phyloP scores from a whole-genome alignment of 345 rosid genomes.

The Clausena lansium region DNA sequence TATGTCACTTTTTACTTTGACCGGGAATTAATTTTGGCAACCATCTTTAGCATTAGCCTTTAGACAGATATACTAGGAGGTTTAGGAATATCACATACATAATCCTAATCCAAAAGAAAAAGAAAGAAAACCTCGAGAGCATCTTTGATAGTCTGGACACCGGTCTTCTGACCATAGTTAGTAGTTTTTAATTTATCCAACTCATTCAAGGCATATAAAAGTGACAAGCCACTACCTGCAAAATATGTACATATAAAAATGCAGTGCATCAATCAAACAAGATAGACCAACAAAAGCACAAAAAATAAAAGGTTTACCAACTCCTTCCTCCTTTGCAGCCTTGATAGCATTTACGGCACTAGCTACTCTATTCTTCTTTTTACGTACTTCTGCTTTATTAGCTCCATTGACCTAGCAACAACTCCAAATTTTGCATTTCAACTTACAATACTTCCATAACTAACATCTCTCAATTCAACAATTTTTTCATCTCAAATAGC shows the following conservation, averaged over 20 bases:
- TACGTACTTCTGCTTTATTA: neutral
- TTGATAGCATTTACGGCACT: neutral
- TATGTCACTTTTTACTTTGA: too few relatives aligned
- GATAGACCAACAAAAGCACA: neutral
- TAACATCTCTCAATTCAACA: neutral
- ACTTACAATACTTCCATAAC: neutral
- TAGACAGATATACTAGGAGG: too few relatives aligned
- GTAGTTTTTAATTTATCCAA: constrained; percentile 25
- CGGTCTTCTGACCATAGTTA: constrained; percentile 31
- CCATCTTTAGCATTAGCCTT: too few relatives aligned
- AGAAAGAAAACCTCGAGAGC: constrained; percentile 26
- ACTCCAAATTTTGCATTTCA: neutral
- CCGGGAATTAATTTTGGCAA: too few relatives aligned
- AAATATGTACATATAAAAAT: too few relatives aligned
- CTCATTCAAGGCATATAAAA: constrained; percentile 32
- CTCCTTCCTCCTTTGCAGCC: constrained; percentile 11
- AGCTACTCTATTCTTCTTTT: neutral
- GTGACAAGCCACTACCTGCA: constrained; percentile 32
- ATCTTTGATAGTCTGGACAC: constrained; percentile 33
- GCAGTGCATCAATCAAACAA: neutral
- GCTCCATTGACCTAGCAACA: neutral
- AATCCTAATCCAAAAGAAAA: too few relatives aligned
- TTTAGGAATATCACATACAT: neutral
- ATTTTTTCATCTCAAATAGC: too few relatives aligned
- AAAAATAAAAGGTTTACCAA: neutral